Evolutionary conservation across 2,329 filamentous ascomycete species (phyloP).

Genomic region (Colletotrichum sp.): DNA sequence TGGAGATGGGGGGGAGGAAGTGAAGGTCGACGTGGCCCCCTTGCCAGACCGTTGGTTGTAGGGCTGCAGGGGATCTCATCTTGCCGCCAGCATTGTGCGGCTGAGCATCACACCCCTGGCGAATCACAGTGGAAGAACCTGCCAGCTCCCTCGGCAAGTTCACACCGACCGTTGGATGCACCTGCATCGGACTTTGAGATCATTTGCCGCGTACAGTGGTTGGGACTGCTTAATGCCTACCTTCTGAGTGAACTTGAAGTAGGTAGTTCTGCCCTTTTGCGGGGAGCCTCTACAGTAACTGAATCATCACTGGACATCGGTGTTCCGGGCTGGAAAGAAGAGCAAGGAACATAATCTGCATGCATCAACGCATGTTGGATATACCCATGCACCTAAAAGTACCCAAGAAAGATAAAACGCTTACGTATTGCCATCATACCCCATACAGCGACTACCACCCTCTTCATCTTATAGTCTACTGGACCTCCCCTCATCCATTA

Average conservation of each 20-base stretch:
- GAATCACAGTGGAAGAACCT: not conserved
- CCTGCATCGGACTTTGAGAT: not conserved
- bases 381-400: not conserved
- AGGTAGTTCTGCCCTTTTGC: not conserved
- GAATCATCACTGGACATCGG: not conserved
- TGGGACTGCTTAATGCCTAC: not conserved
- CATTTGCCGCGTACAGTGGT: not conserved
- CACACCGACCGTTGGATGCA: not conserved
- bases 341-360: not conserved
- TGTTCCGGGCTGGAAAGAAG: not conserved
- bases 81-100: not conserved
- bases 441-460: not conserved
- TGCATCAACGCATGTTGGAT: not conserved
- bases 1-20: no score
- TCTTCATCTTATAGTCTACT: constrained; percentile 36
- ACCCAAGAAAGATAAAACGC: not conserved
- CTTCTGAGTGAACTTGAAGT: not conserved
- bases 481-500: constrained; percentile 36
- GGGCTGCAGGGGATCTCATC: not conserved
- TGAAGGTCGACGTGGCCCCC: no score
- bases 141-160: not conserved
- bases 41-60: no score
- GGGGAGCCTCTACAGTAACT: not conserved
- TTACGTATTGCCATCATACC: not conserved
- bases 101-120: not conserved